phyloP scores from a whole-genome alignment of 768 basidiomycete genomes.

The Suillus brevipes region DNA sequence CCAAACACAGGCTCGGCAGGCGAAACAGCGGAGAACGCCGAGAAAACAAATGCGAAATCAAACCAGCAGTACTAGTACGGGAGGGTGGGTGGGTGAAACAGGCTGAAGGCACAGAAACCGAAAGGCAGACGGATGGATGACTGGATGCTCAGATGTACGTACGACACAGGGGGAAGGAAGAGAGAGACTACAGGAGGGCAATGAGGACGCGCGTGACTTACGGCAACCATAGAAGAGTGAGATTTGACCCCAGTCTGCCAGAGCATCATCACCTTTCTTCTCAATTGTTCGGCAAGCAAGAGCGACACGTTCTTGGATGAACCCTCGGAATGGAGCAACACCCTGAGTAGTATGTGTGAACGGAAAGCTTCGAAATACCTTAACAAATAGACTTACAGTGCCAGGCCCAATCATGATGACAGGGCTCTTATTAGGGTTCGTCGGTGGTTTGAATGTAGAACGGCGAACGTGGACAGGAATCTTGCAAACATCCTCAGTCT shows the following conservation, averaged over 20 bases:
- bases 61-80: too few species aligned
- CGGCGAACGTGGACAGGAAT: conserved; percentile 93
- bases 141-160: too few species aligned
- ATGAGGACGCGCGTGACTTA: conserved; percentile 25
- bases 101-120: too few species aligned
- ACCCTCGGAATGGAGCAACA: conserved; percentile 99
- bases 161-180: too few species aligned
- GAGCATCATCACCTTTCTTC: conserved; percentile 92
- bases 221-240: conserved; percentile 97
- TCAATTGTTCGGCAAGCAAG: conserved; percentile 92
- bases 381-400: conserved; percentile 61
- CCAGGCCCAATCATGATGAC: conserved; percentile 99
- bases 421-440: conserved; percentile 96
- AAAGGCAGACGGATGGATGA: too few species aligned
- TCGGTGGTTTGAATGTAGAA: conserved; percentile 95
- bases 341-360: conserved; percentile 53
- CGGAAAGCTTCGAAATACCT: background rate
- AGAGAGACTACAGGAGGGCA: too few species aligned
- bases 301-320: conserved; percentile 96
- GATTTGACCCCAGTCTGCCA: conserved; percentile 94
- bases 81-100: too few species aligned
- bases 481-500: conserved; percentile 68
- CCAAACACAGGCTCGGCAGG: too few species aligned
- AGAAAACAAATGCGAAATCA: too few species aligned
- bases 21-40: too few species aligned